Conservation (phyloP, 441 rosid species). For the Adansonia grandidieri region DNA sequence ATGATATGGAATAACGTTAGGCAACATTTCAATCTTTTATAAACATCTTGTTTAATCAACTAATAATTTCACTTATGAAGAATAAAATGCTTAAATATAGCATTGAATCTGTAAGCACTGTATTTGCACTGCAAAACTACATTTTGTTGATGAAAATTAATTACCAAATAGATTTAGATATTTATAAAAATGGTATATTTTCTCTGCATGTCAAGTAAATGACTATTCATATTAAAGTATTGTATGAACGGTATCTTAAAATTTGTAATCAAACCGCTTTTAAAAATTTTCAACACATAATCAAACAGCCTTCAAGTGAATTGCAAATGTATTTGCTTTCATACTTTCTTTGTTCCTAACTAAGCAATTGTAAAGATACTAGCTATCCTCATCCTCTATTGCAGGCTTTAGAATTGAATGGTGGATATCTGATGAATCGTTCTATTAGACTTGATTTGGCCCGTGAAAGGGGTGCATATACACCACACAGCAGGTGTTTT, state of each 20-base stretch:
- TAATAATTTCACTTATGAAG: no score
- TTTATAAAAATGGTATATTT: not conserved
- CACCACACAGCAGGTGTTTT: constrained; percentile 68
- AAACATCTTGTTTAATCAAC: no score
- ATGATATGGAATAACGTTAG: not conserved
- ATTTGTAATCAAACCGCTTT: not conserved
- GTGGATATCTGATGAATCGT: constrained; percentile 55
- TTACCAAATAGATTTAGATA: not conserved
- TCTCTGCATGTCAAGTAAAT: not conserved
- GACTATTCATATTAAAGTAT: not conserved
- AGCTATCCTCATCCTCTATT: not conserved
- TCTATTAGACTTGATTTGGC: constrained; percentile 69
- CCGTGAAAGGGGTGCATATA: constrained; percentile 56
- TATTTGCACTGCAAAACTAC: no score
- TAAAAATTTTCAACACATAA: not conserved
- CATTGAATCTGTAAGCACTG: constrained; percentile 12
- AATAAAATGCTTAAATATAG: constrained; percentile 47
- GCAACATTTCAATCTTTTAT: no score
- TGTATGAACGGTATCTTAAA: not conserved
- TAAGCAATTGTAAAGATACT: not conserved
- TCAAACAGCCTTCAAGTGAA: not conserved
- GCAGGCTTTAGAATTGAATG: constrained; percentile 69
- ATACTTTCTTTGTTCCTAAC: not conserved
- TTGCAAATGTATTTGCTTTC: not conserved
- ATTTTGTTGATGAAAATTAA: no score